phyloP scores from a whole-genome alignment of 1,284 basidiomycete species.

The Gymnopus androsaceus region DNA sequence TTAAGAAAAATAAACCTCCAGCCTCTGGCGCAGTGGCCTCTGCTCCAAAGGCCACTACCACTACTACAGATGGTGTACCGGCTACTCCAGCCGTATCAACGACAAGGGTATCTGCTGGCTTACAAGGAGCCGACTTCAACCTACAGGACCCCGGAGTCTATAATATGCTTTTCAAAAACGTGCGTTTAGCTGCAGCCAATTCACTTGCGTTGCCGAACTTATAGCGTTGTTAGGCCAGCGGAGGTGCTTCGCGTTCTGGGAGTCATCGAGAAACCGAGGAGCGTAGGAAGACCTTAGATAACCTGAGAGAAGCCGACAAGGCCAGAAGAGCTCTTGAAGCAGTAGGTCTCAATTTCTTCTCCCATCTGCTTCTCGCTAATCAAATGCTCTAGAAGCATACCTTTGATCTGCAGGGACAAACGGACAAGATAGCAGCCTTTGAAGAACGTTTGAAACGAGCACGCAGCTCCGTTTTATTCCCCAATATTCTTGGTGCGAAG shows the following conservation, averaged over 20 bases:
- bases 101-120: background rate
- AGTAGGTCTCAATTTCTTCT: constrained; percentile 38
- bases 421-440: constrained; percentile 67
- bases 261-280: constrained; percentile 66
- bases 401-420: constrained; percentile 71
- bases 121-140: constrained; percentile 54
- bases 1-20: constrained; percentile 67
- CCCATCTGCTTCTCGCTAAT: constrained; percentile 8
- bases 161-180: constrained; percentile 65
- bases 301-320: constrained; percentile 70
- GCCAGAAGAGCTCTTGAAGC: constrained; percentile 56
- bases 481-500: constrained; percentile 66
- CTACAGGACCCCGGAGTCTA: constrained; percentile 63
- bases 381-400: constrained; percentile 48
- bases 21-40: constrained; percentile 24
- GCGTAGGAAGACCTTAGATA: constrained; percentile 67
- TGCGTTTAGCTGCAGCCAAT: constrained; percentile 33
- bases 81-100: constrained; percentile 30
- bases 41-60: constrained; percentile 21
- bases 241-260: constrained; percentile 57
- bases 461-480: constrained; percentile 58
- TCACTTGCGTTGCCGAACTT: background rate
- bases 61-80: constrained; percentile 33
- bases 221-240: constrained; percentile 41
- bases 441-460: constrained; percentile 55